These are phyloP conservation scores for Pleurotus giganteus DNA, from an alignment of 768 basidiomycete species.

Conservation along the genomic window DNA sequence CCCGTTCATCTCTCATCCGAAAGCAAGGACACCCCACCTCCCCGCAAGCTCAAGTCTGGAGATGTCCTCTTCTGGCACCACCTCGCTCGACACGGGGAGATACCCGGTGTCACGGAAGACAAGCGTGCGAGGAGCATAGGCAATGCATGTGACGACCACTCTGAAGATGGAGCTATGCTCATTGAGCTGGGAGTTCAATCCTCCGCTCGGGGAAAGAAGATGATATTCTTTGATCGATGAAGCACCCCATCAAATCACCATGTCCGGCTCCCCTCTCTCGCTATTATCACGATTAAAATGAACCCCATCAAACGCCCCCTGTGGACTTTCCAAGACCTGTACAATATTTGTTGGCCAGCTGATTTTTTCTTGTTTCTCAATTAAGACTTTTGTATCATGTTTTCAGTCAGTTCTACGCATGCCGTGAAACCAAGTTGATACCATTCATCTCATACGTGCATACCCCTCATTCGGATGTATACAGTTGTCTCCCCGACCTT, in stretches of 20 bases:
- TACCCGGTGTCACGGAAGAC: slow-evolving; percentile 66
- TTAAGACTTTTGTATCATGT: slow-evolving; percentile 7
- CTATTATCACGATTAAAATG: slow-evolving; percentile 1
- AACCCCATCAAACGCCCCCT: background rate
- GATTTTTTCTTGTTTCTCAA: background rate
- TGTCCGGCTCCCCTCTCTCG: background rate
- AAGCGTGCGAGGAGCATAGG: slow-evolving; percentile 42
- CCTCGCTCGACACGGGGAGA: slow-evolving; percentile 67
- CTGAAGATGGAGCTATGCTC: slow-evolving; percentile 12
- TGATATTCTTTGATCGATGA: slow-evolving; percentile 10
- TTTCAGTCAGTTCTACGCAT: background rate
- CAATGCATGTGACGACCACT: slow-evolving; percentile 14
- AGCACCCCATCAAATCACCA: background rate
- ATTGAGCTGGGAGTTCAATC: slow-evolving; percentile 13
- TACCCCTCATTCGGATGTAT: slow-evolving; percentile 10
- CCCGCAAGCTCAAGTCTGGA: slow-evolving; percentile 48
- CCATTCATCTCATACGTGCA: slow-evolving; percentile 8
- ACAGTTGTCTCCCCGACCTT: background rate
- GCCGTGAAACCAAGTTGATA: background rate
- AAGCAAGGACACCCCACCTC: slow-evolving; percentile 39
- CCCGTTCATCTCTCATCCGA: slow-evolving; percentile 21
- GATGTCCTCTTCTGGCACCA: slow-evolving; percentile 78
- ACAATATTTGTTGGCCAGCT: background rate
- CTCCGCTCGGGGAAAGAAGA: slow-evolving; percentile 11
- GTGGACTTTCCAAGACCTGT: background rate